Base-by-base conservation (phyloP, 2,329 filamentous ascomycete species). In the Tolypocladium ophioglossoides region DNA sequence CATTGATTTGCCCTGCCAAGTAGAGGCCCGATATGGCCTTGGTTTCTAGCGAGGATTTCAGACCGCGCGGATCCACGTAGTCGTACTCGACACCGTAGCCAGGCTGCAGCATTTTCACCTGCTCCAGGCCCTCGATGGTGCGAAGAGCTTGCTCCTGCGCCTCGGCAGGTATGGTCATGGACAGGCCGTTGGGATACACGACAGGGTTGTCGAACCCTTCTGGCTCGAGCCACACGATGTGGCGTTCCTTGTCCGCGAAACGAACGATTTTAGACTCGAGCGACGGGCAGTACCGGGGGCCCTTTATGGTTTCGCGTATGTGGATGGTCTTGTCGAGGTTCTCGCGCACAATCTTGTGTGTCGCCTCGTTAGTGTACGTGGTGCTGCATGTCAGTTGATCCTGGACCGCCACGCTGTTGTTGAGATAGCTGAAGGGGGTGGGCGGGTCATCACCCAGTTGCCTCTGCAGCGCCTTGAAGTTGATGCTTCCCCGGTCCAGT, bases 31-130 rank as follows among this genome's bases (percentile, higher is more conserved):
- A 76, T 58, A 99, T 96, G 24, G 86, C 79, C 70, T 97, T 99
- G 1, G 94, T 97, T 70, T 99, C 94, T 9, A 99, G 80, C 0
- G 91, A 94, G n/a, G 87, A 83, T 59, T 85, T 86, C 4, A 99
- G 78, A 61, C 87, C 87, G 52, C 94, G 86, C 20, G 94, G 94
- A 66, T 99, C 94, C 20, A 99, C 89, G 68, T 99, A 99, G 73
- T 97, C 94, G 70, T 99, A 99, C 68, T 99, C 94, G 2, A 99
- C 94, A 9, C 94, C 94, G 64, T 99, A 99, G 10, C 92, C 94
- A 1, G 92, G 87, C 64, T 97, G 92, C 8, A 95, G 80, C 91
- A 99, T 96, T 30, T 78, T 84, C 5, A 91, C 91, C 56, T 91
- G 83, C 65, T 97, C 92, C 1, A 99, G 78, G 0, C 94, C 94